phyloP scores from a whole-genome alignment of 129 eudicot species.

The Saposhnikovia divaricata region DNA sequence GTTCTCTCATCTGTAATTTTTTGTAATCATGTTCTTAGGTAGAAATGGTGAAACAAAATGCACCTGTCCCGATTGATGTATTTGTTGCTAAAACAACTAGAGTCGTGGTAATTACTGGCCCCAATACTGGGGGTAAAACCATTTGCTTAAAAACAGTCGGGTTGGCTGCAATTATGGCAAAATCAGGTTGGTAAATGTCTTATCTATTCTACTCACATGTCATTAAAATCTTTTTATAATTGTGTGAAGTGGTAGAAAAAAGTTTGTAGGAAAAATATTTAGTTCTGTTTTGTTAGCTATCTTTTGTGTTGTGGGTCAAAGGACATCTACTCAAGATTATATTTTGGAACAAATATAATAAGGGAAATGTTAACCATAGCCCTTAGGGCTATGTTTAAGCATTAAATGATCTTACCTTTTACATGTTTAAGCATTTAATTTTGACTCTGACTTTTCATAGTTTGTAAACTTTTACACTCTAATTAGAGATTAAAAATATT shows the following conservation, averaged over 20 bases:
- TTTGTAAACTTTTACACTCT: no score
- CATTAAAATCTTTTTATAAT: not conserved
- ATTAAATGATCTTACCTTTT: no score
- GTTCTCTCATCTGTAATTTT: not conserved
- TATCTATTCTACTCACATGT: slow-evolving; percentile 3
- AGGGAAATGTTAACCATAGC: no score
- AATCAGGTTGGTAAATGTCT: slow-evolving; percentile 46
- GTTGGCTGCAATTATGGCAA: slow-evolving; percentile 95
- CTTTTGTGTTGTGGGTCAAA: not conserved
- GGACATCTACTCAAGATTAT: not conserved
- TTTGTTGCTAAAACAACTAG: slow-evolving; percentile 51
- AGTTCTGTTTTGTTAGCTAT: not conserved
- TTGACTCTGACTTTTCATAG: no score
- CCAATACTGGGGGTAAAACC: slow-evolving; percentile 99
- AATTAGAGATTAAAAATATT: no score
- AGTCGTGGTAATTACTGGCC: slow-evolving; percentile 89
- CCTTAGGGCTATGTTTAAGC: no score
- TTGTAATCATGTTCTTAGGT: slow-evolving; percentile 40
- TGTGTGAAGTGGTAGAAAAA: not conserved
- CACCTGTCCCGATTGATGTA: slow-evolving; percentile 74
- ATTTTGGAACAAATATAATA: not conserved
- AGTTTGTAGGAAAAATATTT: not conserved
- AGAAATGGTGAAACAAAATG: slow-evolving; percentile 47
- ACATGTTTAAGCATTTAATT: no score
- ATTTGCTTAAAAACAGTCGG: slow-evolving; percentile 88